Base-by-base conservation (phyloP, 805 yeast species). In the Wickerhamiella parazyma region DNA sequence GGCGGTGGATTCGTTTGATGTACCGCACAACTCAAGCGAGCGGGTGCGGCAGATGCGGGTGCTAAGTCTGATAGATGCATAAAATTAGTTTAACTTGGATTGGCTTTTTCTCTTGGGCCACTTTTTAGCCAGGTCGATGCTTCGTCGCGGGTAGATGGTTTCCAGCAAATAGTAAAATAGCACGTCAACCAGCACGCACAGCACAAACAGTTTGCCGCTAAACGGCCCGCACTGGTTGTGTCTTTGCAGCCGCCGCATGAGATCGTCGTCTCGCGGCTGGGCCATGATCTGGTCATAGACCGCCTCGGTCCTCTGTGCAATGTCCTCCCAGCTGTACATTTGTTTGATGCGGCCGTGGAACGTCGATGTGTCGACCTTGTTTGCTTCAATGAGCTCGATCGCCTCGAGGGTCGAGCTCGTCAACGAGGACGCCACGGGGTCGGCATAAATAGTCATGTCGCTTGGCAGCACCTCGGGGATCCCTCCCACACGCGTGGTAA, bases 401-500 rank as follows among this genome's bases (percentile, higher is more conserved):
- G 94, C 97, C n/a, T 66, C 60, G 33, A 76, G 60, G 1, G 89
- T 74, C 6, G 87, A 80, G 3, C 69, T 72, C 1, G 80, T 84
- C 34, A 91, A 62, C 2, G 91, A 77, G 46, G 82, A 83, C 41
- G 83, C 95, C 3, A 89, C 82, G 0, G 96, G 94, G 12, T 77
- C 71, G 0, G 97, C 87, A 61, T 82, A 91, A 1, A 80, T 80
- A 1, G 94, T 86, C 97, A 91, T 91, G 54, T 86, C 82, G 19
- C 71, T 70, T 0, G 98, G 99, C 31, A 91, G 62, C 3, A 91
- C 97, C 57, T 91, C 99, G 0, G 96, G 96, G 33, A 91, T 87
- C 4, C 98, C 99, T 10, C 99, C 99, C 0, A 91, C 98, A 46
- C 77, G 76, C 0, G 99, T 91, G 0, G 96, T 86, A 0, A 91